Base-by-base conservation (phyloP, 2,329 filamentous ascomycete species). In the Byssochlamys sp. region DNA sequence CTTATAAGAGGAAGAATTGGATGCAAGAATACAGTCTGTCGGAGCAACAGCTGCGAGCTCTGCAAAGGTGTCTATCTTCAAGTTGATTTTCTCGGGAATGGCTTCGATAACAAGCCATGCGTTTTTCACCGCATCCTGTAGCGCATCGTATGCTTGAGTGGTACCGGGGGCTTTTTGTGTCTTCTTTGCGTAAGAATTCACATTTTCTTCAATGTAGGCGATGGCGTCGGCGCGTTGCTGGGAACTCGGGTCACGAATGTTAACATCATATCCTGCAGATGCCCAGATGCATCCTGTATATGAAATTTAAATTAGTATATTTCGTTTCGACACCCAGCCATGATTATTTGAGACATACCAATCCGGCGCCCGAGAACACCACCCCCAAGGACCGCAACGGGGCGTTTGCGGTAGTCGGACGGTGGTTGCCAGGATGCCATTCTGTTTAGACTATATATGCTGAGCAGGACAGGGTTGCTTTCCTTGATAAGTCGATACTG, bases 1-100 rank as follows among this genome's bases (percentile, higher is more conserved):
- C 62, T 78, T 80, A 71, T 77, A 82, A 0, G 79, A 81, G 0
- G 78, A 81, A 0, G 76, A 80, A 55, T 83, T 83, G 12, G 73
- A 77, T 0, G 73, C 76, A 0, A 84, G 63, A 19, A 84, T 77
- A 51, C 75, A 75, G 55, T 83, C 81, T 0, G 58, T 26, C 0
- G 75, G 73, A 0, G 77, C 71, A 6, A 71, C 45, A 5, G 61
- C n/a, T 24, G 39, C 39, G n/a, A 45, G 39, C n/a, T 45, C 39
- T 19, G 14, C 39, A 45, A 45, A 45, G 9, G 39, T 24, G 39
- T 45, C 39, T 5, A 45, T 45, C 39, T 45, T 45, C 4, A 45
- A 24, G 39, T 45, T 19, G 39, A 45, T 45, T n/a, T 19, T 45
- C 4, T 45, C 39, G 2, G 39, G 39, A 19, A 45, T 45, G 19